Conservation (phyloP, 495 filamentous ascomycete species). For the Podospora bellae-mahoneyi region DNA sequence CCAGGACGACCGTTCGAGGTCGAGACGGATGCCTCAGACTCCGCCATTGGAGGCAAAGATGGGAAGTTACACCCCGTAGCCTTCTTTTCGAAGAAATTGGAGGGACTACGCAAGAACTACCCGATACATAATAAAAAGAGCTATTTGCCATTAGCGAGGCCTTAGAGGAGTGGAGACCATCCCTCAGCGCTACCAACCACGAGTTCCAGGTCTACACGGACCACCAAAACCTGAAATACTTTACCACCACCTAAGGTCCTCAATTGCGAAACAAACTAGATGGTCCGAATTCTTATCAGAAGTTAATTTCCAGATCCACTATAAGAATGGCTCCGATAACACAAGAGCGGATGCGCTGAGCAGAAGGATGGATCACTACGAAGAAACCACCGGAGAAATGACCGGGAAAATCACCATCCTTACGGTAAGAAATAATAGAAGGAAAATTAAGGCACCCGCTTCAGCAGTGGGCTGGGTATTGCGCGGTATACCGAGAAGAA, state of each 20-base stretch:
- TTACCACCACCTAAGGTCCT: conserved; percentile 28
- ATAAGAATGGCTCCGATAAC: conserved; percentile 20
- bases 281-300: conserved; percentile 26
- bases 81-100: not conserved
- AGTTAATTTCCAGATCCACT: conserved; percentile 35
- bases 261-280: conserved; percentile 24
- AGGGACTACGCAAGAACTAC: conserved; percentile 11
- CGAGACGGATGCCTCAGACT: conserved; percentile 12
- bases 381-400: no score
- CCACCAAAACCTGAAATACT: conserved; percentile 17
- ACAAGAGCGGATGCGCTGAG: conserved; percentile 15
- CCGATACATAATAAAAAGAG: conserved; percentile 12
- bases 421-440: no score
- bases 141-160: conserved; percentile 12
- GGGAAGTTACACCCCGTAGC: conserved; percentile 12
- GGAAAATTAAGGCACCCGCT: no score
- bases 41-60: conserved; percentile 6
- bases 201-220: conserved; percentile 11
- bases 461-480: no score
- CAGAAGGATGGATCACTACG: not conserved
- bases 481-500: no score
- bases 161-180: conserved; percentile 7
- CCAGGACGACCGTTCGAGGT: conserved; percentile 10
- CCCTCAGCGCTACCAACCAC: conserved; percentile 9
- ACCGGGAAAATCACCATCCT: no score